phyloP scores from a whole-genome alignment of 345 rosid genomes.

The Syzygium aqueum region DNA sequence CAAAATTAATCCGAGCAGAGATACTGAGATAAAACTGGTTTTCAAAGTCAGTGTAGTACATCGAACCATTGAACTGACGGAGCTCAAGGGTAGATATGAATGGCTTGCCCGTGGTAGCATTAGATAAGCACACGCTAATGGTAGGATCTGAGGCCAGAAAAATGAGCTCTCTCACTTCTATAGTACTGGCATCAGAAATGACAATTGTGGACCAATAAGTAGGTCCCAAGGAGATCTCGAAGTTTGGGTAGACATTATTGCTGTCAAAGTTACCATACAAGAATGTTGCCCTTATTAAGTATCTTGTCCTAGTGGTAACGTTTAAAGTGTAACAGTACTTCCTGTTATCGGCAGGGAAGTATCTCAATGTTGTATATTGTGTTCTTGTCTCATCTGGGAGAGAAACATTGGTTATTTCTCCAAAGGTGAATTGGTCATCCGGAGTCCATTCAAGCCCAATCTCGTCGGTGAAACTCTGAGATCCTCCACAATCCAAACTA shows the following conservation, averaged over 20 bases:
- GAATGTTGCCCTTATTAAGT: constrained; percentile 92
- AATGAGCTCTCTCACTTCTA: constrained; percentile 70
- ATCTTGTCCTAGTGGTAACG: constrained; percentile 67
- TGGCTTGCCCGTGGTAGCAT: constrained; percentile 95
- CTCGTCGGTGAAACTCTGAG: constrained; percentile 56
- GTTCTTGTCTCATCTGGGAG: constrained; percentile 53
- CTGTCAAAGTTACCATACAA: constrained; percentile 83
- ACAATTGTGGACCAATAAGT: constrained; percentile 91
- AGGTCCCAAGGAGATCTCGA: constrained; percentile 83
- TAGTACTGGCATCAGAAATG: constrained; percentile 60
- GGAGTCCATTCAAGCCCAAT: constrained; percentile 79
- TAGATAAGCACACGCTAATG: constrained; percentile 79
- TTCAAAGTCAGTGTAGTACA: constrained; percentile 58
- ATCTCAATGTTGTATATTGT: constrained; percentile 70
- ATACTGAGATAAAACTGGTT: constrained; percentile 60
- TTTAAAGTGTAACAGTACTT: constrained; percentile 81
- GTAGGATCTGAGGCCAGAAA: constrained; percentile 70
- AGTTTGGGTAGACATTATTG: constrained; percentile 87
- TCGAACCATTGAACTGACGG: constrained; percentile 85
- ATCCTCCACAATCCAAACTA: constrained; percentile 92
- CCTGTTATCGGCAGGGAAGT: constrained; percentile 88
- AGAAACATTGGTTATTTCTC: constrained; percentile 56
- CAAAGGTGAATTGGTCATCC: constrained; percentile 51
- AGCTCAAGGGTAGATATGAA: constrained; percentile 98
- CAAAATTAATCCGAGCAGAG: constrained; percentile 92